phyloP scores from a whole-genome alignment of 768 basidiomycete species.

The Boletus fagicola region DNA sequence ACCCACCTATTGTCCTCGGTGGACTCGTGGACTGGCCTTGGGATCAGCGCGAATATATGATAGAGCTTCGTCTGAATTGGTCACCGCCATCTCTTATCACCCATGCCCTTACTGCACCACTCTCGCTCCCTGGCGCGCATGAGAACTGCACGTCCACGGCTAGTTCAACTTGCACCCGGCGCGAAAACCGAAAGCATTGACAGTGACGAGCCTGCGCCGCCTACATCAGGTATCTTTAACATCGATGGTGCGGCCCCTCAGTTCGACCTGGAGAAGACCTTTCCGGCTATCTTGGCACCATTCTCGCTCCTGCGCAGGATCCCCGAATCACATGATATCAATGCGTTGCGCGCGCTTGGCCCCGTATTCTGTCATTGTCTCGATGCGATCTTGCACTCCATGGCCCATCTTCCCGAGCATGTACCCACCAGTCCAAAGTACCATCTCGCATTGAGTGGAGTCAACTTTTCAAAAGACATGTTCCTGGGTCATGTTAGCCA shows the following conservation, averaged over 20 bases:
- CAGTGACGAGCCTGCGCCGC: slow-evolving; percentile 27
- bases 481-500: slow-evolving; percentile 24
- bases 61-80: too few relatives aligned
- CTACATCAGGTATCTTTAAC: slow-evolving; percentile 18
- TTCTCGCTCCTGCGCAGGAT: slow-evolving; percentile 28
- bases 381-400: slow-evolving; percentile 28
- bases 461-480: slow-evolving; percentile 22
- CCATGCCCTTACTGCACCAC: slow-evolving; percentile 9
- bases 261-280: slow-evolving; percentile 35
- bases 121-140: slow-evolving; percentile 15
- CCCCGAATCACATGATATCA: slow-evolving; percentile 24
- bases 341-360: slow-evolving; percentile 30
- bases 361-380: slow-evolving; percentile 26
- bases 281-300: slow-evolving; percentile 36
- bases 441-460: slow-evolving; percentile 18
- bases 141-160: neutral
- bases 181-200: slow-evolving; percentile 24
- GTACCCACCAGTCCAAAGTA: slow-evolving; percentile 23
- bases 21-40: slow-evolving; percentile 6
- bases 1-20: slow-evolving; percentile 20
- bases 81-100: neutral
- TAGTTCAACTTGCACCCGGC: neutral
- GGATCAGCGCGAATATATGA: neutral
- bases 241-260: slow-evolving; percentile 7
- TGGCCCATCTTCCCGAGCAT: slow-evolving; percentile 23